phyloP scores from a whole-genome alignment of 768 basidiomycete species.

The Lactarius trivialis region DNA sequence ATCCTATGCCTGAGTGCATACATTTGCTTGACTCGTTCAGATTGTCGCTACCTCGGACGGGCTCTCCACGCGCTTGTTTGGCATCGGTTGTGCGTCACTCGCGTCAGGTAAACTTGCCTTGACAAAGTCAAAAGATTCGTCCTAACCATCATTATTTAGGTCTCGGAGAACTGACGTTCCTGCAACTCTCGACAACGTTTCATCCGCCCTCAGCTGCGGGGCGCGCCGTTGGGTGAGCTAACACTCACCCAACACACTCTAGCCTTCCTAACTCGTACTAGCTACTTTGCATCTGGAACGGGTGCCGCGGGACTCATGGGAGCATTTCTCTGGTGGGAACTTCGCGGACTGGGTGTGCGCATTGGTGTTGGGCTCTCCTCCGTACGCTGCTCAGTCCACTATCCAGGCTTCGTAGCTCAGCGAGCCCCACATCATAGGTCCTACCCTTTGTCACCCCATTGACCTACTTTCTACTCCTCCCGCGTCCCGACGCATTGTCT shows the following conservation, averaged over 20 bases:
- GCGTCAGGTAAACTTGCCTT: conserved; percentile 8
- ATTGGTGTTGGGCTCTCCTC: conserved; percentile 78
- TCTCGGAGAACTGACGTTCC: conserved; percentile 88
- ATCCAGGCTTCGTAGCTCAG: not conserved
- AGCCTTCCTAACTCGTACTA: conserved; percentile 25
- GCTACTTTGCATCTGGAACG: conserved; percentile 91
- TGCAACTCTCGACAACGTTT: conserved; percentile 85
- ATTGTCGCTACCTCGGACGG: conserved; percentile 19
- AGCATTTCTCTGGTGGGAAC: conserved; percentile 91
- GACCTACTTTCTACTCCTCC: conserved; percentile 73
- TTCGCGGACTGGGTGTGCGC: conserved; percentile 78
- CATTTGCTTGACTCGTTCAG: conserved; percentile 3
- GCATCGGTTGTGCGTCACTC: conserved; percentile 19
- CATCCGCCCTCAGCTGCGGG: conserved; percentile 64
- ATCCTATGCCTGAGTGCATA: not conserved
- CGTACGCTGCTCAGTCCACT: conserved; percentile 41
- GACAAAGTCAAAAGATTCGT: conserved; percentile 4
- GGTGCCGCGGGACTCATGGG: conserved; percentile 92
- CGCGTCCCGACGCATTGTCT: conserved; percentile 47
- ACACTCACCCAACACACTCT: not conserved
- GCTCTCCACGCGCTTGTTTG: conserved; percentile 18
- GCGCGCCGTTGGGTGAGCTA: conserved; percentile 68
- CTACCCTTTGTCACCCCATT: conserved; percentile 77
- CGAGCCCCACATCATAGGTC: conserved; percentile 40
- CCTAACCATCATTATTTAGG: conserved; percentile 37